phyloP scores from a whole-genome alignment of 192 early-diverging fungal genomes.

The Backusella liffmaniae region DNA sequence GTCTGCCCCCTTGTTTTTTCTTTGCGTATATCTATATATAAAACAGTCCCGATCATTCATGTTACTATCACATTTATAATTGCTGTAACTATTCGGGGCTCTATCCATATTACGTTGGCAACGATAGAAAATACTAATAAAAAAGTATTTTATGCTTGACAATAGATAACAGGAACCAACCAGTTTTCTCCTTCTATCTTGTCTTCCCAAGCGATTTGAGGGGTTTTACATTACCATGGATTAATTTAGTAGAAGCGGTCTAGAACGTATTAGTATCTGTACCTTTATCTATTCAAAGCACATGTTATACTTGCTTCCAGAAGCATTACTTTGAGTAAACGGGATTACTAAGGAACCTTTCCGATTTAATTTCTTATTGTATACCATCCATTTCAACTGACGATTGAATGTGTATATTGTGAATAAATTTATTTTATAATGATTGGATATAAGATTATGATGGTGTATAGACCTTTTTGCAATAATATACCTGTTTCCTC shows the following conservation, averaged over 20 bases:
- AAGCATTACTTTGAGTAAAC: not conserved
- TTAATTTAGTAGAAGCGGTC: not conserved
- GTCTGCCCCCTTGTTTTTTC: not conserved
- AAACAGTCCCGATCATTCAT: not conserved
- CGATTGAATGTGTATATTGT: not conserved
- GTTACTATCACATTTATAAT: not conserved
- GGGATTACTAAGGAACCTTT: not conserved
- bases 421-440: not conserved
- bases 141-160: not conserved
- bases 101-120: too few relatives aligned
- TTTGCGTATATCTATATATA: not conserved
- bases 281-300: not conserved
- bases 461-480: not conserved
- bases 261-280: not conserved
- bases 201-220: not conserved
- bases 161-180: not conserved
- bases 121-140: not conserved
- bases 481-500: not conserved
- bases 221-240: not conserved
- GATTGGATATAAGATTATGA: not conserved
- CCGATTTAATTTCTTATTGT: not conserved
- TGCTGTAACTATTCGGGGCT: too few relatives aligned
- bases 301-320: not conserved
- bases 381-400: not conserved
- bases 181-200: not conserved